Evolutionary conservation across 148 eudicot species (phyloP).

Genomic region (Vaccinium macrocarpon): DNA sequence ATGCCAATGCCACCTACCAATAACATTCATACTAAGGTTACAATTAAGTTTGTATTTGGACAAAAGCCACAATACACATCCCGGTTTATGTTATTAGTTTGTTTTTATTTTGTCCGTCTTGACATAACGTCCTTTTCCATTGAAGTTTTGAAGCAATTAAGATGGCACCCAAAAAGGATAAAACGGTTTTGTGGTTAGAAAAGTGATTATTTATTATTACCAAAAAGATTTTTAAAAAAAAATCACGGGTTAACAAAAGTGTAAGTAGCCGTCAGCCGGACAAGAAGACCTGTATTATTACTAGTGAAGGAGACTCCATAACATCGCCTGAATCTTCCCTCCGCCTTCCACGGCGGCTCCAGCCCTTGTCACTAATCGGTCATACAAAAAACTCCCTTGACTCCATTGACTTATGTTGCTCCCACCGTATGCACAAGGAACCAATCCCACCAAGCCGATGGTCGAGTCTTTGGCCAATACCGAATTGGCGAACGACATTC

Average conservation of each 20-base stretch:
- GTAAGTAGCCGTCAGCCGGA: no score
- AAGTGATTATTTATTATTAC: no score
- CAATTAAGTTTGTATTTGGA: not conserved
- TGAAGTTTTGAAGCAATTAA: no score
- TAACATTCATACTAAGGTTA: not conserved
- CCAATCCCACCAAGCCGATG: conserved; percentile 27
- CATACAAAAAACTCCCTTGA: not conserved
- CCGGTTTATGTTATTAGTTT: no score
- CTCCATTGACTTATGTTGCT: conserved; percentile 34
- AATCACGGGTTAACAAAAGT: no score
- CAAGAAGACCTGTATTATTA: no score
- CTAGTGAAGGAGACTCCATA: conserved; percentile 21
- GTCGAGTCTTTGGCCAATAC: conserved; percentile 6
- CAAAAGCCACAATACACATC: no score
- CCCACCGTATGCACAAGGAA: conserved; percentile 49
- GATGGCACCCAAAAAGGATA: no score
- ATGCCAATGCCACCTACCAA: conserved; percentile 33
- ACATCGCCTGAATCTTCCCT: conserved; percentile 28
- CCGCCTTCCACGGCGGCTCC: conserved; percentile 30
- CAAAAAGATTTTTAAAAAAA: no score
- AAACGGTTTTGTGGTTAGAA: no score
- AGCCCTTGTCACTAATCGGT: conserved; percentile 16
- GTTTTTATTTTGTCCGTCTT: no score
- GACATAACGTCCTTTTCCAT: no score
- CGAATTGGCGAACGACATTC: conserved; percentile 38